Evolutionary conservation across 2,329 filamentous ascomycete genomes (phyloP).

Genomic region (Blastomyces gilchristii): DNA sequence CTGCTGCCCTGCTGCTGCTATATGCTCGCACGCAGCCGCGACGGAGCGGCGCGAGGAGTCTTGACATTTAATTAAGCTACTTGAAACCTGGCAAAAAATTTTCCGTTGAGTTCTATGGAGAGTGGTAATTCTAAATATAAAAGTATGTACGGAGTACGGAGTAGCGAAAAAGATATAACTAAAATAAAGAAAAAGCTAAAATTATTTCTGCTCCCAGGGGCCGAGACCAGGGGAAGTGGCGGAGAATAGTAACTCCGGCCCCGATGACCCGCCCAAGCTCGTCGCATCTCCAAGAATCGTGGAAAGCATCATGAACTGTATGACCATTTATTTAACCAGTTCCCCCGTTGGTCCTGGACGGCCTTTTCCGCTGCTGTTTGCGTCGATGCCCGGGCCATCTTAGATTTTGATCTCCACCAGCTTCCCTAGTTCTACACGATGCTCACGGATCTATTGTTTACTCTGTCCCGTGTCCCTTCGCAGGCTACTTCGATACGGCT

Average conservation of each 20-base stretch:
- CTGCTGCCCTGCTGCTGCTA: slow-evolving; percentile 20
- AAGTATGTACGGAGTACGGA: not conserved
- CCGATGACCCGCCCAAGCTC: not conserved
- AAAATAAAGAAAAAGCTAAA: not conserved
- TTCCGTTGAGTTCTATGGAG: not conserved
- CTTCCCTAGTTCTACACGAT: slow-evolving; percentile 9
- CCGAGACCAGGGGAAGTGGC: not conserved
- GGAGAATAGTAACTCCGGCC: not conserved
- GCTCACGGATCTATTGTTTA: slow-evolving; percentile 7
- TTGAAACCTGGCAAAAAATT: not conserved
- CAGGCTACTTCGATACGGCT: slow-evolving; percentile 1
- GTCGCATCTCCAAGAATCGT: not conserved
- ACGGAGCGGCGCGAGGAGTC: slow-evolving; percentile 10
- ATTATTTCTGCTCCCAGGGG: not conserved
- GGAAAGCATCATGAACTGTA: too few relatives aligned
- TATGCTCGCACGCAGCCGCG: slow-evolving; percentile 8
- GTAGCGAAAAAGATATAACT: not conserved
- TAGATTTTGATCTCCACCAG: not conserved
- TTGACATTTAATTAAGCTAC: slow-evolving; percentile 12
- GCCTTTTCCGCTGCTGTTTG: not conserved
- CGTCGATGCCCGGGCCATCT: not conserved
- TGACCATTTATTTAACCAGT: not conserved
- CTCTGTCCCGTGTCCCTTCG: slow-evolving; percentile 15
- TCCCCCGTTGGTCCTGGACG: not conserved
- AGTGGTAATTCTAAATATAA: not conserved